Evolutionary conservation across 169 alveolate genomes (phyloP), one percentile per base, ranked within the genome.

Genomic region (Hepatocystis sp.): DNA sequence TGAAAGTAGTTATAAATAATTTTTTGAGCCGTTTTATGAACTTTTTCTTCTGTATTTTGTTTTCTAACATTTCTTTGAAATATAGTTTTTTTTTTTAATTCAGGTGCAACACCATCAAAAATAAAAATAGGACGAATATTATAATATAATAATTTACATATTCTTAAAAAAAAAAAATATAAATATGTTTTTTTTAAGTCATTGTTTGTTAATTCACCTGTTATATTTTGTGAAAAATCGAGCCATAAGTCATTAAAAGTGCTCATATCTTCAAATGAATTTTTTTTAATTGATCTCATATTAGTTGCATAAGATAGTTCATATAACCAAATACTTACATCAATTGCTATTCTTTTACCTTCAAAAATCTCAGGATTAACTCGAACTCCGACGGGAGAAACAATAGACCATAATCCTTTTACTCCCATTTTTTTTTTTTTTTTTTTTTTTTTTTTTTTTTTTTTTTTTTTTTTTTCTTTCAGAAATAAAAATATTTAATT

Each of bases 71-170:
- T 93, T 65, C 99, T 88, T 55, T 60, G 78, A 85, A 91, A 84
- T 30, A 95, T 49, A 7, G 97, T 94, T 63, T 92, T 91, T 28
- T 90, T 91, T 86, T 96, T 96, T 28, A 95, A 90, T 17, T 86
- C 95, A 1, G 98, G 98, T 0, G 98, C 92, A 13, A 84, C 81
- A 1, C 98, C 98, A 84, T 96, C 98, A 66, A 96, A 96, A 0
- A 96, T 97, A 68, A 96, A 92, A 10, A 96, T 95, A 0, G 98
- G 98, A 34, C 90, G 91, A 21, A 96, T 94, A 7, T 97, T 96
- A 84, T 93, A 92, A 86, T 92, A 96, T 11, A 96, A 85, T 28
- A 96, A 84, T 84, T 96, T 95, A 66, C 98, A 96, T 17, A 96
- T 85, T 34, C 98, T 85, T 47, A 92, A 90, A 85, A 96, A 96